Evolutionary conservation across 2,329 filamentous ascomycete genomes (phyloP), one percentile per base, ranked within the genome.

Genomic region (Mycosphaerella sp.): DNA sequence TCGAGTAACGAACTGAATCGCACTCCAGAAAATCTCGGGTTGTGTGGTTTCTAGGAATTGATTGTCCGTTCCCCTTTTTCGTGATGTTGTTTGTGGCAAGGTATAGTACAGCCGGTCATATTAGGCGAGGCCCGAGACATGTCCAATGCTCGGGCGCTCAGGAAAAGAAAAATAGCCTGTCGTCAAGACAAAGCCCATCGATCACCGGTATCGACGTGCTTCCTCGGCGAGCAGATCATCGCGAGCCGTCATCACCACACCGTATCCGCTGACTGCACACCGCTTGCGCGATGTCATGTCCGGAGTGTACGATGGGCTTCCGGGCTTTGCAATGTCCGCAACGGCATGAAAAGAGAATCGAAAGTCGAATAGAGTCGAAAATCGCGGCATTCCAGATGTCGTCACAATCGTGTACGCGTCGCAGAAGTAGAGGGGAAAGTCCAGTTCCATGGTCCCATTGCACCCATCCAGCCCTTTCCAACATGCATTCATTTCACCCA

Each of bases 271-370:
- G 59, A 59, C 60, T 55, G 54, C 46, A 29, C 29, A 29, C 29
- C n/a, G 17, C 1, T 36, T 26, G 34, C 9, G n/a, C 45, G 41
- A 45, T 47, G 54, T 11, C 57, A 48, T 56, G 59, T 61, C 58
- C 58, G 56, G 56, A 59, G 56, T 62, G 53, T 55, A 56, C 59
- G 48, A 45, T 55, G 61, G 59, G 58, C 57, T 63, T 62, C 60
- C 61, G 59, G 59, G 58, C 42, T 8, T 36, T 26, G 21, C 44
- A n/a, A 29, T 38, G 23, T 43, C 39, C 39, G 21, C 48, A 49
- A 57, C 44, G 51, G 45, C 54, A 55, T 54, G 45, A 56, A 56
- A 29, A 44, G 39, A 48, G 44, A 52, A 54, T 40, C 48, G 49
- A 58, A 58, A 34, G 12, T 50, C 48, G 51, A 50, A 45, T 56